Conservation (phyloP, 345 rosid genomes). For the Brassica cretica region DNA sequence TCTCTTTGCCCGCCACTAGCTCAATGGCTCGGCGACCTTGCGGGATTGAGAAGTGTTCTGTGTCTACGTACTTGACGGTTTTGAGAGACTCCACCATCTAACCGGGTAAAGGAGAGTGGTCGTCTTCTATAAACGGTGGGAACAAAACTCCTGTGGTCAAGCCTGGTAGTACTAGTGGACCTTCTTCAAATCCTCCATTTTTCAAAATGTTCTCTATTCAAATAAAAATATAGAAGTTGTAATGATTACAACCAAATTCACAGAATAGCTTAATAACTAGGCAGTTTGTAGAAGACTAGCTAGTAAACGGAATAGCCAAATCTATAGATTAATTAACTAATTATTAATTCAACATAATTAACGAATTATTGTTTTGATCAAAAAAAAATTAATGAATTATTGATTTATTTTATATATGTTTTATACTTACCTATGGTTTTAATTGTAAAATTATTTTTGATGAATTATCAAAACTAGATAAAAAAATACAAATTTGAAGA, state of each 20-base stretch:
- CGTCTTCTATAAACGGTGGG: constrained; percentile 82
- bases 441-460: too few relatives aligned
- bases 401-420: too few relatives aligned
- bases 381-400: too few relatives aligned
- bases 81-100: constrained; percentile 90
- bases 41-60: constrained; percentile 64
- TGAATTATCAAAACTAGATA: too few relatives aligned
- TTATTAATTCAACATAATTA: too few relatives aligned
- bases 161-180: constrained; percentile 67
- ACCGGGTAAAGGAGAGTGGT: constrained; percentile 78
- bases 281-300: too few relatives aligned
- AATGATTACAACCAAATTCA: neutral
- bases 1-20: constrained; percentile 85
- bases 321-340: too few relatives aligned
- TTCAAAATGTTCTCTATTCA: constrained; percentile 62
- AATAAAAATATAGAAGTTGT: neutral
- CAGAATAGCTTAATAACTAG: too few relatives aligned
- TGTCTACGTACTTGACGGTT: constrained; percentile 84
- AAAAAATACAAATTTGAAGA: too few relatives aligned
- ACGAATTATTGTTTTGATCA: too few relatives aligned
- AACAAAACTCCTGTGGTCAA: constrained; percentile 74
- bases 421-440: too few relatives aligned
- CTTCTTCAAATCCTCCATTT: constrained; percentile 85
- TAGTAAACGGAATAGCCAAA: too few relatives aligned
- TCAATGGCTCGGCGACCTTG: constrained; percentile 70